A percentile compares a stretch with the other conserved stretches of the same genome.
phyloP scores from a whole-genome alignment of 2,329 filamentous ascomycete species.

The Alternaria hordeiaustralica region DNA sequence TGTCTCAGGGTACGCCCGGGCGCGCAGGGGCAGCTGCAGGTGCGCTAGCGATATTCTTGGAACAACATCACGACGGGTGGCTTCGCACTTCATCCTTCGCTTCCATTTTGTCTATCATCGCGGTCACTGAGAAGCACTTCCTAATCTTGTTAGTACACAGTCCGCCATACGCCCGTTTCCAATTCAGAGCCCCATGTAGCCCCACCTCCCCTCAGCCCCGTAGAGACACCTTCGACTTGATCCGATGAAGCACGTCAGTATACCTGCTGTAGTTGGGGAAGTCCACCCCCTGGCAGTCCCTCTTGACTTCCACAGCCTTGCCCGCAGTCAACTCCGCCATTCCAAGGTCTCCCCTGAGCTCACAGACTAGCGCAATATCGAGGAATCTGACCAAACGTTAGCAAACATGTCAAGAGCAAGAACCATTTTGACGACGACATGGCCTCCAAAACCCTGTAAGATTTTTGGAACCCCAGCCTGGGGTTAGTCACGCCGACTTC shows the following conservation, averaged over 20 bases:
- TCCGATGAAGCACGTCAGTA: conserved; percentile 27
- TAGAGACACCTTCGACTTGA: conserved; percentile 18
- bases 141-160: neutral
- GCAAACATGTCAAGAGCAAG: neutral
- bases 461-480: neutral
- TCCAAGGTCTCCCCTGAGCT: conserved; percentile 27
- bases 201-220: neutral
- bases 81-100: neutral
- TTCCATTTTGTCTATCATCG: neutral
- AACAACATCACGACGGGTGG: neutral
- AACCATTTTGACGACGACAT: neutral
- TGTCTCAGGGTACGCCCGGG: conserved; percentile 26
- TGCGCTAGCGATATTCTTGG: conserved; percentile 10
- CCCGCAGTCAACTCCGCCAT: conserved; percentile 25
- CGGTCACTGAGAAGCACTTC: neutral
- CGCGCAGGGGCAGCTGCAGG: conserved; percentile 4
- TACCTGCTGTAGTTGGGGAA: conserved; percentile 32
- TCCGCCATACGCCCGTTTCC: neutral
- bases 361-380: conserved; percentile 43
- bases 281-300: conserved; percentile 37
- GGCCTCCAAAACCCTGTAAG: neutral
- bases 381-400: conserved; percentile 31
- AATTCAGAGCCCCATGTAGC: neutral
- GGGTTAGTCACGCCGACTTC: neutral
- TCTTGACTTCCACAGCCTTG: conserved; percentile 39